Conservation (phyloP, 805 yeast species). For the Candida caryicola region DNA sequence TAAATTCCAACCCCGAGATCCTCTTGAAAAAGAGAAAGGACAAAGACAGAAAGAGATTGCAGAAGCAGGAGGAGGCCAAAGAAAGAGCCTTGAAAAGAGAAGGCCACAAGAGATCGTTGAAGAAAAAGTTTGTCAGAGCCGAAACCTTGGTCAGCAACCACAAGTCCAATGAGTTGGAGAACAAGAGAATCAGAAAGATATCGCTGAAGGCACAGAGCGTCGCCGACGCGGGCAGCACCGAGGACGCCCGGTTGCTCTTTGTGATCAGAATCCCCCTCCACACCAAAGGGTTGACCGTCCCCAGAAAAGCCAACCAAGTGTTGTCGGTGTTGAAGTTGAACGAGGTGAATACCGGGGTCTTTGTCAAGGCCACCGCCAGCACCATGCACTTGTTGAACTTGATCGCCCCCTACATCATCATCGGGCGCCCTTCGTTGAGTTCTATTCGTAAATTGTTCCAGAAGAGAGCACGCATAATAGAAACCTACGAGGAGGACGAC, state of each 20-base stretch:
- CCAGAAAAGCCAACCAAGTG: constrained; percentile 59
- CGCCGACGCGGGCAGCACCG: constrained; percentile 14
- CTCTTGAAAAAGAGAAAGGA: constrained; percentile 76
- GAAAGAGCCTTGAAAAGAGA: constrained; percentile 47
- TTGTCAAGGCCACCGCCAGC: constrained; percentile 59
- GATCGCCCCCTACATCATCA: constrained; percentile 68
- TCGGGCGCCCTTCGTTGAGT: constrained; percentile 71
- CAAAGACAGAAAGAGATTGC: constrained; percentile 68
- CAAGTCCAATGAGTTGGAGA: constrained; percentile 64
- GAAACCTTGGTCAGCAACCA: constrained; percentile 69
- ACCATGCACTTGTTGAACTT: constrained; percentile 63
- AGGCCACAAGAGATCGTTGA: constrained; percentile 39
- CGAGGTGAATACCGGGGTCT: constrained; percentile 65
- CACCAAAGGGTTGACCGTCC: constrained; percentile 57
- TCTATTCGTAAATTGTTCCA: constrained; percentile 72
- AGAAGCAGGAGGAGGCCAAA: constrained; percentile 66
- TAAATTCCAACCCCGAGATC: constrained; percentile 72
- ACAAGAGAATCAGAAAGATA: constrained; percentile 63
- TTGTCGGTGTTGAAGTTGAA: constrained; percentile 59
- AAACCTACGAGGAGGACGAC: constrained; percentile 27
- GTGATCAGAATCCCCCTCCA: constrained; percentile 67
- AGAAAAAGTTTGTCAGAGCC: constrained; percentile 64
- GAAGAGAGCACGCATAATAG: constrained; percentile 62
- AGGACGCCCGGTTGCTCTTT: constrained; percentile 48
- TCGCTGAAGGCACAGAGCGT: constrained; percentile 45